Evolutionary conservation across 2,329 filamentous ascomycete species (phyloP).

Genomic region (Plenodomus lindquistii): DNA sequence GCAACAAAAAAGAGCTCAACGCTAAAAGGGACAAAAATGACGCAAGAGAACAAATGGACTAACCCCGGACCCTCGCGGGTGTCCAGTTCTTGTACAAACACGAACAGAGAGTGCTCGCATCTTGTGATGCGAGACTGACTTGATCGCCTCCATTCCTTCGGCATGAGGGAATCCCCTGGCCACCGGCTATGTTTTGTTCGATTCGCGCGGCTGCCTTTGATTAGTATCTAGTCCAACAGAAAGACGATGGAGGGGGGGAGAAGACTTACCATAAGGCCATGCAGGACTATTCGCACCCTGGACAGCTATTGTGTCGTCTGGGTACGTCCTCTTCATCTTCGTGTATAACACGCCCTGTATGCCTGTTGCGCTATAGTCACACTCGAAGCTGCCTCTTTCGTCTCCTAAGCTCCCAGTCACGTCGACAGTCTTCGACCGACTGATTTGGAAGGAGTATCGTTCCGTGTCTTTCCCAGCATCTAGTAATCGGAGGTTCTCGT

Average conservation of each 20-base stretch:
- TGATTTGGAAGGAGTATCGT: constrained; percentile 62
- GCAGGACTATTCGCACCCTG: constrained; percentile 34
- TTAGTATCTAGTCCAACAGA: constrained; percentile 4
- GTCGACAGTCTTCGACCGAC: constrained; percentile 57
- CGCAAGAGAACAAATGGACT: not conserved
- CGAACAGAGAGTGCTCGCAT: constrained; percentile 44
- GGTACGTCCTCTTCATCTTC: constrained; percentile 50
- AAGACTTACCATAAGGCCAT: constrained; percentile 41
- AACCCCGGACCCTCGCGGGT: constrained; percentile 17
- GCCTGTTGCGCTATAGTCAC: constrained; percentile 61
- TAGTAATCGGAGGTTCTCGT: constrained; percentile 55
- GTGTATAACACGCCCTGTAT: constrained; percentile 66
- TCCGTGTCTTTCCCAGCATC: constrained; percentile 56
- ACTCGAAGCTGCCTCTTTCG: constrained; percentile 55
- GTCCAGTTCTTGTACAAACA: constrained; percentile 54
- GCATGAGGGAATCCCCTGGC: constrained; percentile 59
- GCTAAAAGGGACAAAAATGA: constrained; percentile 1
- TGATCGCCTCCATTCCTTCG: constrained; percentile 45
- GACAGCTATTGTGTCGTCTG: constrained; percentile 29
- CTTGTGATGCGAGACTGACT: constrained; percentile 43
- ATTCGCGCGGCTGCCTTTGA: constrained; percentile 55
- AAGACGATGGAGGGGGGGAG: not conserved
- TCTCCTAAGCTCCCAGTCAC: constrained; percentile 51
- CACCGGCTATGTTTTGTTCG: constrained; percentile 55
- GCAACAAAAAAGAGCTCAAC: constrained; percentile 9